Percentiles rank a stretch among this genome's conserved stretches.
These are phyloP conservation scores for Xylaria sp. DNA, from an alignment of 2,329 filamentous ascomycete genomes.

Conservation along the genomic window DNA sequence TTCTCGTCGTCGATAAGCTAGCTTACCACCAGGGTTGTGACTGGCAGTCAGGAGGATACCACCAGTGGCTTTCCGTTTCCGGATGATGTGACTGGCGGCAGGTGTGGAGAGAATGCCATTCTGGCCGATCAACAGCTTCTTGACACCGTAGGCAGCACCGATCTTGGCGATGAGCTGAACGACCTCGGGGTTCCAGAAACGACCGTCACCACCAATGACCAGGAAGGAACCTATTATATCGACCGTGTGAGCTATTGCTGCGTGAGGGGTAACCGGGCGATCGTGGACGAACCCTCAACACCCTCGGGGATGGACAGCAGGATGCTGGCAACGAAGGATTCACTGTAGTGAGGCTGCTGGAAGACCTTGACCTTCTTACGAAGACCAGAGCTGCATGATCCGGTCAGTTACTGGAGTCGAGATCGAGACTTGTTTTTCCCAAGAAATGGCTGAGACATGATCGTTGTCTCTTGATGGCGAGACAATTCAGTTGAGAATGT, in stretches of 20 bases:
- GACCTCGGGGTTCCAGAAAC: slow-evolving; percentile 95
- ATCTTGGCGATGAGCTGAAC: slow-evolving; percentile 97
- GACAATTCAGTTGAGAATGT: slow-evolving; percentile 29
- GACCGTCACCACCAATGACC: slow-evolving; percentile 94
- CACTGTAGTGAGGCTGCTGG: slow-evolving; percentile 91
- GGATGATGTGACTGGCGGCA: slow-evolving; percentile 91
- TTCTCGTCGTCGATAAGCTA: slow-evolving; percentile 29
- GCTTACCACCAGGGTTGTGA: slow-evolving; percentile 92
- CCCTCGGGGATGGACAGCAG: slow-evolving; percentile 95
- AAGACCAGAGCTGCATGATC: slow-evolving; percentile 72
- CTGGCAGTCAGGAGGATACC: slow-evolving; percentile 95
- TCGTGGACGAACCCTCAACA: slow-evolving; percentile 56
- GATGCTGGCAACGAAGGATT: slow-evolving; percentile 91
- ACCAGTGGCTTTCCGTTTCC: slow-evolving; percentile 89
- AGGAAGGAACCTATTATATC: slow-evolving; percentile 60
- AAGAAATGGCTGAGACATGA: not conserved
- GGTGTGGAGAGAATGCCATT: slow-evolving; percentile 95
- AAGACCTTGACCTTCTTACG: slow-evolving; percentile 99
- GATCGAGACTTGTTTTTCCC: not conserved
- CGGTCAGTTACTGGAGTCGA: slow-evolving; percentile 14
- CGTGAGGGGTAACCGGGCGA: not conserved
- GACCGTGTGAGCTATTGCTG: slow-evolving; percentile 7
- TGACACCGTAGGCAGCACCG: slow-evolving; percentile 91
- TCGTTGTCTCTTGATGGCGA: slow-evolving; percentile 24
- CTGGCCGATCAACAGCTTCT: slow-evolving; percentile 96